Evolutionary conservation across 1,284 basidiomycete genomes (phyloP).

Genomic region (Fistulinella cinereoalba): DNA sequence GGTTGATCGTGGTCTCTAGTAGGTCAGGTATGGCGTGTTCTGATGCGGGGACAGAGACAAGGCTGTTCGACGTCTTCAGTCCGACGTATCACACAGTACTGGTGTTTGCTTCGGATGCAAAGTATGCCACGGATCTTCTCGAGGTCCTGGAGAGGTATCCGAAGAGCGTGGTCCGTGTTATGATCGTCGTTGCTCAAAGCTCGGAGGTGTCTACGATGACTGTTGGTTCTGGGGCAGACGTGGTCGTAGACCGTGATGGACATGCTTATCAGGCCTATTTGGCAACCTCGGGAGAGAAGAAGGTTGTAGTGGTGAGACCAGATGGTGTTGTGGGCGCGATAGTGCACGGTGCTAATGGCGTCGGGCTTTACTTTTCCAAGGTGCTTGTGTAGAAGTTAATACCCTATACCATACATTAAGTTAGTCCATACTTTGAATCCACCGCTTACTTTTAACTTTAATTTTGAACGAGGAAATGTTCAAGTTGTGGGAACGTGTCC

Average conservation of each 20-base stretch:
- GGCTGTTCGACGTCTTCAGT: constrained; percentile 28
- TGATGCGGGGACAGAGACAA: neutral
- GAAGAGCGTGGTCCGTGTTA: neutral
- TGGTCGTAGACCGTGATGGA: constrained; percentile 15
- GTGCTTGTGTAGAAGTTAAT: constrained; percentile 18
- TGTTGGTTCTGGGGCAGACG: neutral
- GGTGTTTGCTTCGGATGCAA: constrained; percentile 15
- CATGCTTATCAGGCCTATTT: constrained; percentile 25
- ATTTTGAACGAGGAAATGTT: no score
- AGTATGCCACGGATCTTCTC: constrained; percentile 7
- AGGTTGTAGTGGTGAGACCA: constrained; percentile 34
- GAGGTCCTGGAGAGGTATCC: constrained; percentile 6
- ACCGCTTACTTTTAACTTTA: no score
- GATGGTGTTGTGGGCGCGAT: constrained; percentile 40
- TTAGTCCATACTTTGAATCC: no score
- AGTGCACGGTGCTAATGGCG: constrained; percentile 28
- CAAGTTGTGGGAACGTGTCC: no score
- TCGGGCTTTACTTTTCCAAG: constrained; percentile 30
- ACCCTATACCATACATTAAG: no score
- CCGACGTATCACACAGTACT: constrained; percentile 24
- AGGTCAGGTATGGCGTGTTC: no score
- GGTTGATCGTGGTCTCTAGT: neutral
- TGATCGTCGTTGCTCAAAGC: constrained; percentile 16
- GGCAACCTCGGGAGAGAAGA: constrained; percentile 9
- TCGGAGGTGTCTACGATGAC: neutral